Evolutionary conservation across 176 grass and related monocot genomes (phyloP).

Genomic region (Raddia distichophylla): DNA sequence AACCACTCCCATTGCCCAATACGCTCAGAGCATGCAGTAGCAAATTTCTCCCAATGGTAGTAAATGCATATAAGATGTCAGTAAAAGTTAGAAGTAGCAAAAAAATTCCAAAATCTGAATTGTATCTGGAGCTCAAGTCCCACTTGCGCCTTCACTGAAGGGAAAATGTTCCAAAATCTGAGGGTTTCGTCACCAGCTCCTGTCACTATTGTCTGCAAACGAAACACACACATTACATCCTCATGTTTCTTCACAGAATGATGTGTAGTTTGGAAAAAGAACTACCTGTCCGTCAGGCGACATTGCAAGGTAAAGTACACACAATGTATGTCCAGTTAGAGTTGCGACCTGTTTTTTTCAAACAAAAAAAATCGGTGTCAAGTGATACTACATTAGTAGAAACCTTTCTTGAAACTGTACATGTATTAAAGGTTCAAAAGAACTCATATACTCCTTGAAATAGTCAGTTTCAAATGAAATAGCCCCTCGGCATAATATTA

Average conservation of each 20-base stretch:
- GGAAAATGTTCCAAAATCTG: constrained; percentile 97
- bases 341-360: constrained; percentile 67
- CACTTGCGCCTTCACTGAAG: constrained; percentile 80
- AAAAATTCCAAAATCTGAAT: not conserved
- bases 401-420: not conserved
- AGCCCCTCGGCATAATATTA: not conserved
- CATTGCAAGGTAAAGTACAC: constrained; percentile 88
- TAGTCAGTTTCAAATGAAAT: not conserved
- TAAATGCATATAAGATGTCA: constrained; percentile 22
- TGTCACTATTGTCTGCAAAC: constrained; percentile 88
- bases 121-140: not conserved
- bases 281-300: constrained; percentile 97
- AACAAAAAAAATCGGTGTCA: not conserved
- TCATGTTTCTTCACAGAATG: not conserved
- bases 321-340: constrained; percentile 83
- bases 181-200: constrained; percentile 93
- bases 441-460: not conserved
- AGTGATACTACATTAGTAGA: not conserved
- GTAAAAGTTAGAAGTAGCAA: not conserved
- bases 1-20: too few species aligned
- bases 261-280: not conserved
- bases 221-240: not conserved
- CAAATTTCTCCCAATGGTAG: too few species aligned
- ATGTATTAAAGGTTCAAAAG: not conserved
- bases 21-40: too few species aligned